A percentile compares a stretch with the other conserved stretches of the same genome.
phyloP scores from a whole-genome alignment of 148 eudicot genomes.

The Camellia japonica region DNA sequence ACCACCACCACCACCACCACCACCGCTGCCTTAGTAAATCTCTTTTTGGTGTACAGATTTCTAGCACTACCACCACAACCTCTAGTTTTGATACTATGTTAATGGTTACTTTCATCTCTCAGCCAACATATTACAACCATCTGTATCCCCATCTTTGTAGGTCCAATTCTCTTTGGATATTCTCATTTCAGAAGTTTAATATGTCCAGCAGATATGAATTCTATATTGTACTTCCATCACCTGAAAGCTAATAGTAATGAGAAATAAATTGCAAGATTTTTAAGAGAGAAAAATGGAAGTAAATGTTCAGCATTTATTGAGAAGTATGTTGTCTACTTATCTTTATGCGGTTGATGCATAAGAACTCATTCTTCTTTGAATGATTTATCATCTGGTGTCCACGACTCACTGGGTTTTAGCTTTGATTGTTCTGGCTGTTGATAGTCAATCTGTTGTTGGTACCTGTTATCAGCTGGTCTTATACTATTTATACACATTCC shows the following conservation, averaged over 20 bases:
- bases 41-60: too few relatives aligned
- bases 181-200: background rate
- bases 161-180: background rate
- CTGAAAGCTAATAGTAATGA: background rate
- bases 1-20: too few relatives aligned
- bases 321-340: background rate
- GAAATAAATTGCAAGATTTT: background rate
- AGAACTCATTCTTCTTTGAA: background rate
- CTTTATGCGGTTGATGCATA: background rate
- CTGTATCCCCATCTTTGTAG: too few relatives aligned
- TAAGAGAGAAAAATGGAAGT: background rate
- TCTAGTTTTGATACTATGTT: too few relatives aligned
- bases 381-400: background rate
- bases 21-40: too few relatives aligned
- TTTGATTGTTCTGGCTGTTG: background rate
- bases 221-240: background rate
- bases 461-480: background rate
- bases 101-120: too few relatives aligned
- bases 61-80: too few relatives aligned
- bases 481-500: background rate
- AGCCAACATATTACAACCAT: too few relatives aligned
- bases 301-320: background rate
- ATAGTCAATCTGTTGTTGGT: background rate
- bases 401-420: background rate
- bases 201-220: background rate